Conservation (phyloP, 2,329 filamentous ascomycete genomes). For the Pseudogymnoascus sp. region DNA sequence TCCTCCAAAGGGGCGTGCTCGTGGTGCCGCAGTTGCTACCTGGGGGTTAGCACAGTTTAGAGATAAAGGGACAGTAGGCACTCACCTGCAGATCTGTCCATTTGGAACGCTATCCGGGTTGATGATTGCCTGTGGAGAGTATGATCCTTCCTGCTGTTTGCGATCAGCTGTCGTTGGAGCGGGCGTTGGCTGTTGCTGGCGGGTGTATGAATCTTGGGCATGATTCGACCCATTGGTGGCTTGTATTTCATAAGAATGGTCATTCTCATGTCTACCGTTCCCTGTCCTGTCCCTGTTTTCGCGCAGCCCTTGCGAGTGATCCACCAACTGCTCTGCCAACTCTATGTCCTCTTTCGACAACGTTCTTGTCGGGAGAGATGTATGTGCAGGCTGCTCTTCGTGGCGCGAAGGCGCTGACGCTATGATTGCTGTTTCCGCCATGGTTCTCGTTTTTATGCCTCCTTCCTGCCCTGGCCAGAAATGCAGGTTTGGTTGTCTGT, state of each 20-base stretch:
- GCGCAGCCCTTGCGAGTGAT: constrained; percentile 16
- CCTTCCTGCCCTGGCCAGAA: not conserved
- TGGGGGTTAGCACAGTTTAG: constrained; percentile 20
- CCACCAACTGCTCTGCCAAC: constrained; percentile 19
- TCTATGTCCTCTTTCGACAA: constrained; percentile 22
- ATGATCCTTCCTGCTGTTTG: not conserved
- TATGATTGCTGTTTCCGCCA: constrained; percentile 6
- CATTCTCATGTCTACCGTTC: not conserved
- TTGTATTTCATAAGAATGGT: constrained; percentile 3
- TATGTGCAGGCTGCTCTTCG: constrained; percentile 1
- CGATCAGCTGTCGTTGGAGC: not conserved
- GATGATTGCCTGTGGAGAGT: constrained; percentile 1
- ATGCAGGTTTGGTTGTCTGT: not conserved
- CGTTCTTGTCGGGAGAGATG: constrained; percentile 15
- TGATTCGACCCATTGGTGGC: not conserved
- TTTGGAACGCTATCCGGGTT: constrained; percentile 29
- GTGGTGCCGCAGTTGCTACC: constrained; percentile 89
- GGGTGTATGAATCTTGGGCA: not conserved
- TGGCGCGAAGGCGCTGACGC: not conserved
- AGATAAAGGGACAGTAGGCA: not conserved
- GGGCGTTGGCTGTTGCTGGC: not conserved
- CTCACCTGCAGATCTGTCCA: constrained; percentile 67
- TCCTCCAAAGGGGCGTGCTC: constrained; percentile 86
- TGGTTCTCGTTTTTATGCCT: not conserved
- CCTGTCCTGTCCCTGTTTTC: not conserved